These are phyloP conservation scores for Groenewaldozyma auringiensis DNA, from an alignment of 1,139 yeast species.

Conservation along the genomic window DNA sequence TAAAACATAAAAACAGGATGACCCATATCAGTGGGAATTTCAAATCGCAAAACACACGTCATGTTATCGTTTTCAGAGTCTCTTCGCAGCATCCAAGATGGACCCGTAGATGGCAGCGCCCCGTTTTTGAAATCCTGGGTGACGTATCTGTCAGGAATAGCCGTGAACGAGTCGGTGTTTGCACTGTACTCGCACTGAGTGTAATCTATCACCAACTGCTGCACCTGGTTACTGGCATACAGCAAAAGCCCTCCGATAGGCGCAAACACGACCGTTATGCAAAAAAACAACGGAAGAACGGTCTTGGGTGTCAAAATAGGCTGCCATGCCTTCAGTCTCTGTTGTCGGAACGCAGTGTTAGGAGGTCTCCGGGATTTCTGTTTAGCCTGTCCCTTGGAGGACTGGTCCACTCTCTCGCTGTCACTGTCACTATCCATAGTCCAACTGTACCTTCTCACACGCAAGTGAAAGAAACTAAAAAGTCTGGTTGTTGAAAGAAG, in stretches of 20 bases:
- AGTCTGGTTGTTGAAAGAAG: too few relatives aligned
- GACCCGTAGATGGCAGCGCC: conserved; percentile 28
- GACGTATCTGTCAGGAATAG: conserved; percentile 55
- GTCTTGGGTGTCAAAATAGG: conserved; percentile 90
- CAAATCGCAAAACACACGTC: conserved; percentile 64
- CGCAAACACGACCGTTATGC: conserved; percentile 73
- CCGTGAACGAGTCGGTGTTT: conserved; percentile 42
- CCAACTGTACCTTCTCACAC: too few relatives aligned
- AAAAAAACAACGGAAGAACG: conserved; percentile 71
- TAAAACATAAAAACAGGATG: conserved; percentile 77
- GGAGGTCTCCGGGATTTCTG: conserved; percentile 35
- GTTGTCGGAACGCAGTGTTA: conserved; percentile 41
- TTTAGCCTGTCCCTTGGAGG: conserved; percentile 18
- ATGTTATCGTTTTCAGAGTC: conserved; percentile 27
- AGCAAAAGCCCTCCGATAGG: conserved; percentile 91
- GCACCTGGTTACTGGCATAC: conserved; percentile 67
- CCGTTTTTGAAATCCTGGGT: conserved; percentile 42
- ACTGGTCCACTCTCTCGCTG: conserved; percentile 19
- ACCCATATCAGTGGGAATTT: conserved; percentile 64
- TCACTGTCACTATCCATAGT: conserved; percentile 34
- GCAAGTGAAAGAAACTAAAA: too few relatives aligned
- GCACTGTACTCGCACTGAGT: conserved; percentile 65
- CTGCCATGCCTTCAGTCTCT: conserved; percentile 43
- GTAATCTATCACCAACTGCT: conserved; percentile 77
- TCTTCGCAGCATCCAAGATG: conserved; percentile 62